Evolutionary conservation across 78 protist species (phyloP), one percentile per base, ranked within the genome.

Genomic region (Dictyostelium capitatum): DNA sequence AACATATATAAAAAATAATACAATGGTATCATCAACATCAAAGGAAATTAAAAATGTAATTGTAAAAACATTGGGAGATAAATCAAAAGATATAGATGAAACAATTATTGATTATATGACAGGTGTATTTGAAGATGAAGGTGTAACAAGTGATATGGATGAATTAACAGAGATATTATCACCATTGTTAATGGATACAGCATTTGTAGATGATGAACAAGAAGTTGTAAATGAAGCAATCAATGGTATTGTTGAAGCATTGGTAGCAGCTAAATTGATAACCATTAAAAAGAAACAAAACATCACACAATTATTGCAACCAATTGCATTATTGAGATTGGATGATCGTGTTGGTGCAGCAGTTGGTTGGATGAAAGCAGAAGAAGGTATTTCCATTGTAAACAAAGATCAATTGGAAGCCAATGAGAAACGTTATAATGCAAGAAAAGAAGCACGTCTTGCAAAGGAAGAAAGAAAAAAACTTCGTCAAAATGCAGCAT

Each of bases 281-380:
- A 75, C 72, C 6, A 78, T 81, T 50, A 56, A 74, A 53, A 64
- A 53, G 20, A 83, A 53, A 47, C 41, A 51, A 50, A n/a, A 47
- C 15, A 30, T 41, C 23, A 46, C 62, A 50, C 43, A 43, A 47
- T 37, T 90, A 15, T 3, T 23, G 6, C 83, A 72, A 53, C 95
- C 95, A 17, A 89, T 90, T 1, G 41, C 67, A 12, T 46, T 90
- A 1, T 19, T 19, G 17, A 37, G 59, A n/a, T 50, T 87, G 56
- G 93, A 87, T 70, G 93, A 87, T 50, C 75, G 93, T 64, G 78
- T 87, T 12, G 85, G 50, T n/a, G 93, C 93, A 25, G 93, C 93
- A 19, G 93, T 87, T 25, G 57, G 70, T 37, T 87, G 93, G 93
- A 87, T 87, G 93, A 87, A 77, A 47, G 83, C 93, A 48, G 93